Percentiles rank a stretch among this genome's conserved stretches.
Evolutionary conservation across 495 filamentous ascomycete genomes (phyloP).

Genomic region (Neurospora sp.): DNA sequence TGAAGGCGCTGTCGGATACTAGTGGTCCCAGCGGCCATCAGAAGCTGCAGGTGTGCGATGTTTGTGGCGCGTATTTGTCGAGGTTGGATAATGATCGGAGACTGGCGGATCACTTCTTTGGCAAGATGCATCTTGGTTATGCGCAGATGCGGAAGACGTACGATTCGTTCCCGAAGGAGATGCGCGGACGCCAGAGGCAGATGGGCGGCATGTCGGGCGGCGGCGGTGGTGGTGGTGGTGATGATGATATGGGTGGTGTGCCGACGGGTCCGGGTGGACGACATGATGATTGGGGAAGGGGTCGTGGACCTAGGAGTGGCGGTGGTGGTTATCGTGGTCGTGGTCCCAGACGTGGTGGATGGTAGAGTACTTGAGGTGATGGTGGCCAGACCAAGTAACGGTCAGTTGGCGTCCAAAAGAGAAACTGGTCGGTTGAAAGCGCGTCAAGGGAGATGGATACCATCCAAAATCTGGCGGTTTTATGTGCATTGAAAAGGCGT

Average conservation of each 20-base stretch:
- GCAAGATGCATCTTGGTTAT: constrained; percentile 98
- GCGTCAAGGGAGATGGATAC: background rate
- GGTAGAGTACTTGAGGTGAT: constrained; percentile 1
- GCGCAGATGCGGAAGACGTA: constrained; percentile 92
- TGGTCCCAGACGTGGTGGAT: constrained; percentile 6
- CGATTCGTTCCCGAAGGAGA: constrained; percentile 76
- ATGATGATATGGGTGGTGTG: constrained; percentile 31
- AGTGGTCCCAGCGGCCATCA: constrained; percentile 89
- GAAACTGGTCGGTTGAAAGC: background rate
- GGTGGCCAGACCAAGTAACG: background rate
- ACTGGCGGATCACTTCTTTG: constrained; percentile 95
- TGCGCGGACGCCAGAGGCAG: constrained; percentile 50
- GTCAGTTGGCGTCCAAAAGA: background rate
- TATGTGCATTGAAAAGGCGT: background rate
- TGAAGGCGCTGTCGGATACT: constrained; percentile 87
- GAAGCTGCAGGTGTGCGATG: constrained; percentile 97
- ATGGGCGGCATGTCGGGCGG: constrained; percentile 44
- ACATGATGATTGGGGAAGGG: constrained; percentile 42
- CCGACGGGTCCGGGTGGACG: constrained; percentile 44
- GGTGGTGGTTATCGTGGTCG: constrained; percentile 20
- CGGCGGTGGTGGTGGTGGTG: constrained; percentile 33
- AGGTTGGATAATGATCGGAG: constrained; percentile 89
- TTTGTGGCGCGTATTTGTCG: constrained; percentile 83
- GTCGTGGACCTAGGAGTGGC: constrained; percentile 32
- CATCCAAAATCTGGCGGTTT: background rate